These are phyloP conservation scores for Yamadazyma conglobata DNA, from an alignment of 1,139 yeast species.

Conservation along the genomic window DNA sequence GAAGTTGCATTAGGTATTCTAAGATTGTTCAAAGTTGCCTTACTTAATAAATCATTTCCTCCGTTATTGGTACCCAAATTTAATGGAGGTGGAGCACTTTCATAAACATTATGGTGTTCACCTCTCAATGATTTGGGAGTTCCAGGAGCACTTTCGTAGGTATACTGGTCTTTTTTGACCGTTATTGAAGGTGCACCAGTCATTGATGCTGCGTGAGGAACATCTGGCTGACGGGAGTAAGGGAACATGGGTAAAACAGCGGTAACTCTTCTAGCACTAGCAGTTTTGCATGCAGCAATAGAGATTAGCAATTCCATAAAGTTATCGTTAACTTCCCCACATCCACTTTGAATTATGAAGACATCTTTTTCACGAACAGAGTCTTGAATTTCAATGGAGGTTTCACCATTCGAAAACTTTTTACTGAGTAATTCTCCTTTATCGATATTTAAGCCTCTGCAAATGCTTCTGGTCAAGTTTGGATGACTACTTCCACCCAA, in stretches of 20 bases:
- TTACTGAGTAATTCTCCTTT: constrained; percentile 54
- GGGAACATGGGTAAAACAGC: constrained; percentile 95
- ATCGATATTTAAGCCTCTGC: constrained; percentile 59
- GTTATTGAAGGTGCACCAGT: constrained; percentile 44
- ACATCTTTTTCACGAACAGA: constrained; percentile 94
- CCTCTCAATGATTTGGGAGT: constrained; percentile 48
- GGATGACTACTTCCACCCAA: constrained; percentile 79
- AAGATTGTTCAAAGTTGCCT: constrained; percentile 15
- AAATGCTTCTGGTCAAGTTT: constrained; percentile 55
- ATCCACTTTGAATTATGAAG: constrained; percentile 75
- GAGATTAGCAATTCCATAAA: constrained; percentile 84
- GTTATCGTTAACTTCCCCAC: constrained; percentile 89
- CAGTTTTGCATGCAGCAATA: constrained; percentile 93
- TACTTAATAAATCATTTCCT: constrained; percentile 13
- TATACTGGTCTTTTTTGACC: constrained; percentile 41
- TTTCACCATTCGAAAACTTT: constrained; percentile 82
- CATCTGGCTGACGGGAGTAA: constrained; percentile 93
- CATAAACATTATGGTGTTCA: constrained; percentile 14
- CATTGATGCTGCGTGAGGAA: constrained; percentile 78
- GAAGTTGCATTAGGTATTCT: constrained; percentile 11
- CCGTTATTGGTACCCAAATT: constrained; percentile 6
- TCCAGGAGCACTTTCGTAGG: constrained; percentile 63
- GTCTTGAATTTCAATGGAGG: constrained; percentile 76
- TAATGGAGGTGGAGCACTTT: constrained; percentile 17
- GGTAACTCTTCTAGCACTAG: constrained; percentile 89